phyloP scores from a whole-genome alignment of 108 stramenopile genomes.

The Mayamaea pseudoterrestris region DNA sequence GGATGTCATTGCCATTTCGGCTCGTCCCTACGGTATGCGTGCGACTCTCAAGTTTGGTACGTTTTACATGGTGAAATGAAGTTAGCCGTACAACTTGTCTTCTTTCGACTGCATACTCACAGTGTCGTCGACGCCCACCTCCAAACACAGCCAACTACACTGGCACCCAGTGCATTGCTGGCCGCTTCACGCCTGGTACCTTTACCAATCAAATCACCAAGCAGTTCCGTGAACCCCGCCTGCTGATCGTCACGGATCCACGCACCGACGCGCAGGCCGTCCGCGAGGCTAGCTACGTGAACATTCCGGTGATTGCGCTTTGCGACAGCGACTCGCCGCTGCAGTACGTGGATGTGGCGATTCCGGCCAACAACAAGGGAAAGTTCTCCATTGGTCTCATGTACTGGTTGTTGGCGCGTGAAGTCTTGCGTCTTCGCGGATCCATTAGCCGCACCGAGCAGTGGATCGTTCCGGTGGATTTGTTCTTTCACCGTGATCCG shows the following conservation, averaged over 20 bases:
- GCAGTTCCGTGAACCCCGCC: slow-evolving; percentile 98
- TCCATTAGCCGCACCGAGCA: slow-evolving; percentile 75
- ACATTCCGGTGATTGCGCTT: slow-evolving; percentile 98
- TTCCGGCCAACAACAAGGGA: slow-evolving; percentile 99
- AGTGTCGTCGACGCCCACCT: background rate
- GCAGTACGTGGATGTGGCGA: slow-evolving; percentile 96
- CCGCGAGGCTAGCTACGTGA: slow-evolving; percentile 94
- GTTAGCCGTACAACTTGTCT: background rate
- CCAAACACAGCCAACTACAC: slow-evolving; percentile 86
- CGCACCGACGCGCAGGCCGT: slow-evolving; percentile 96
- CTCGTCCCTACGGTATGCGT: slow-evolving; percentile 99
- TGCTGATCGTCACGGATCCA: slow-evolving; percentile 98
- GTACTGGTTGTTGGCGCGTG: slow-evolving; percentile 99
- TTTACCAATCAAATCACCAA: slow-evolving; percentile 99
- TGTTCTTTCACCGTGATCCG: slow-evolving; percentile 99
- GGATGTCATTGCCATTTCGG: slow-evolving; percentile 98
- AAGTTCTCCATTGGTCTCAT: slow-evolving; percentile 98
- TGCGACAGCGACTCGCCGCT: slow-evolving; percentile 99
- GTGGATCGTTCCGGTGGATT: slow-evolving; percentile 99
- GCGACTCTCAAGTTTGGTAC: slow-evolving; percentile 94
- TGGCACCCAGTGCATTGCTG: slow-evolving; percentile 93
- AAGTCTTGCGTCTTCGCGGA: slow-evolving; percentile 96
- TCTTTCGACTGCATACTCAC: background rate
- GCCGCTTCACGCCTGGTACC: slow-evolving; percentile 99
- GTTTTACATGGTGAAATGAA: background rate